Conservation (phyloP, 1,284 basidiomycete species). For the Peniophora sp. region DNA sequence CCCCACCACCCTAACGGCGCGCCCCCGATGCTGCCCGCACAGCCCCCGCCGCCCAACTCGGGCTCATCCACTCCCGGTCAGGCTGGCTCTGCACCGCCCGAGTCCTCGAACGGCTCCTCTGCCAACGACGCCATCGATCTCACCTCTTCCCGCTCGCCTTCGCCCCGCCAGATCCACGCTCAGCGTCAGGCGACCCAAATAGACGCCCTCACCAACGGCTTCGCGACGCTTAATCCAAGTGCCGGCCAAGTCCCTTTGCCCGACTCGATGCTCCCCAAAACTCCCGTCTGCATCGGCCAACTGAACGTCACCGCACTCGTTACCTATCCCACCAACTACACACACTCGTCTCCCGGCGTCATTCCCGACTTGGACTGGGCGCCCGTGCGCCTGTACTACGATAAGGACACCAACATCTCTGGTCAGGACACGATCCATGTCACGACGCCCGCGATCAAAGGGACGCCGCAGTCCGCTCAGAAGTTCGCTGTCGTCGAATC, state of each 20-base stretch:
- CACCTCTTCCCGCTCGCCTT: neutral
- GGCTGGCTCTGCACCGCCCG: constrained; percentile 2
- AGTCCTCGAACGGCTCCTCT: no score
- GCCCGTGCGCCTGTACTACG: constrained; percentile 68
- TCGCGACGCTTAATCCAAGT: neutral
- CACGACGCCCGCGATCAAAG: constrained; percentile 52
- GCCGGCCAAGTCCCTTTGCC: constrained; percentile 17
- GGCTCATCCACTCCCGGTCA: no score
- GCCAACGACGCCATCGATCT: neutral
- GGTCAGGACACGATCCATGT: constrained; percentile 77
- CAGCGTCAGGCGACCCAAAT: neutral
- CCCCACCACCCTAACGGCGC: constrained; percentile 4
- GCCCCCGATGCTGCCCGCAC: neutral
- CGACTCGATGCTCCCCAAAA: constrained; percentile 52
- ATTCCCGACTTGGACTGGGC: constrained; percentile 60
- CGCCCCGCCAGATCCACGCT: neutral
- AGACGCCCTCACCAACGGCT: neutral
- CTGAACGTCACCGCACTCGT: constrained; percentile 77
- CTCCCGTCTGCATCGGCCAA: constrained; percentile 84
- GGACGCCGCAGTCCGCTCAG: constrained; percentile 48
- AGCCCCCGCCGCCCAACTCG: neutral
- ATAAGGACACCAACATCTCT: constrained; percentile 50
- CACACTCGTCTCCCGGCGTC: constrained; percentile 39
- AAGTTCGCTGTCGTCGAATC: constrained; percentile 84
- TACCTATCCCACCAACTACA: constrained; percentile 76